Conservation (phyloP, 2,329 filamentous ascomycete genomes). For the Aspergillus cejpii region DNA sequence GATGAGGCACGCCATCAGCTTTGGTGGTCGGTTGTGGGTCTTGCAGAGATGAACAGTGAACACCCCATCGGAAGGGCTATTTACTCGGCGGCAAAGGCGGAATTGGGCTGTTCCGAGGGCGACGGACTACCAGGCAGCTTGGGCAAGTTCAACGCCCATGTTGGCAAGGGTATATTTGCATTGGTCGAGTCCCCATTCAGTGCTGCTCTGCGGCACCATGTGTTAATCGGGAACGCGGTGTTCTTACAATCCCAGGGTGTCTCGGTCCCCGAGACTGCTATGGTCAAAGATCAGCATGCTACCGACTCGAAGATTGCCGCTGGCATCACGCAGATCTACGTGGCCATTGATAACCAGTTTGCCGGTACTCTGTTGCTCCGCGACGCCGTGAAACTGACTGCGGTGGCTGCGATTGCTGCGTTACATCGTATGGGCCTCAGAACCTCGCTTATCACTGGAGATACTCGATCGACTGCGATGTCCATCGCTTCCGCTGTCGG, state of each 20-base stretch:
- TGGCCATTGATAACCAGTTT: conserved; percentile 76
- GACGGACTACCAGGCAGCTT: conserved; percentile 73
- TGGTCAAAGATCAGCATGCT: conserved; percentile 27
- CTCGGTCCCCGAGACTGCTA: conserved; percentile 36
- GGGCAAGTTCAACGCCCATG: conserved; percentile 73
- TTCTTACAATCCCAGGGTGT: conserved; percentile 69
- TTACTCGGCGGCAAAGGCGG: conserved; percentile 63
- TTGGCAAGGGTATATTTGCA: conserved; percentile 80
- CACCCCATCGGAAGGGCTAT: conserved; percentile 94
- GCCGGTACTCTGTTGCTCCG: conserved; percentile 76
- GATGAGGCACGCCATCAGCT: conserved; percentile 63
- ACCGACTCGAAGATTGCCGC: conserved; percentile 40
- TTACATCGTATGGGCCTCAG: conserved; percentile 78
- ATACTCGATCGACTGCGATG: conserved; percentile 75
- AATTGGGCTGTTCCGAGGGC: conserved; percentile 66
- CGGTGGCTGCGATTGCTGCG: conserved; percentile 70
- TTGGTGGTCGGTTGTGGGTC: conserved; percentile 93
- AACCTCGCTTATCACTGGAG: conserved; percentile 88
- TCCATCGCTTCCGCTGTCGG: conserved; percentile 78
- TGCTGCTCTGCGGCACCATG: conserved; percentile 62
- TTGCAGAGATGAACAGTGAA: conserved; percentile 93
- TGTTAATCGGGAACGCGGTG: conserved; percentile 75
- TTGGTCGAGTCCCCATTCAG: conserved; percentile 67
- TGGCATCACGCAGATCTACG: conserved; percentile 84
- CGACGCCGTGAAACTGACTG: conserved; percentile 85